These are phyloP conservation scores for Melaleuca alternifolia DNA, from an alignment of 345 rosid genomes.

Conservation along the genomic window DNA sequence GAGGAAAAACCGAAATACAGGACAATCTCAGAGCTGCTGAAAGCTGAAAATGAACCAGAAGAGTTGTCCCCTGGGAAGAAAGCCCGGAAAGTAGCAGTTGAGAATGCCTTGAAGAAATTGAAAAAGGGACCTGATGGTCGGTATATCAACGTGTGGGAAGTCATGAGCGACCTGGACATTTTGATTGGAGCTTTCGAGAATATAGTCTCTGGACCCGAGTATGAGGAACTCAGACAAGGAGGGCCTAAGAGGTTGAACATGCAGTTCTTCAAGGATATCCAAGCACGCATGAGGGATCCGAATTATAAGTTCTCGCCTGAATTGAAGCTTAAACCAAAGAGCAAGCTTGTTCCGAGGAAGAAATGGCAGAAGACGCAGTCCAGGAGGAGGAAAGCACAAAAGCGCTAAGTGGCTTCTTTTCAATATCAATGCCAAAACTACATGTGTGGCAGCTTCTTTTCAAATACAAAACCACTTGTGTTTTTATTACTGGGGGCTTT, in stretches of 20 bases:
- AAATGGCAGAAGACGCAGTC: constrained; percentile 87
- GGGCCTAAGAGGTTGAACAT: constrained; percentile 86
- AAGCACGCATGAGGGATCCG: constrained; percentile 88
- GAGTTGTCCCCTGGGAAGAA: constrained; percentile 87
- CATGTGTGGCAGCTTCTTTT: not conserved
- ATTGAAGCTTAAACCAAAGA: constrained; percentile 82
- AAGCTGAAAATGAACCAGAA: constrained; percentile 72
- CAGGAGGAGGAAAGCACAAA: constrained; percentile 77
- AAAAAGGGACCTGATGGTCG: constrained; percentile 96
- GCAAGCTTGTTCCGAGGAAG: constrained; percentile 77
- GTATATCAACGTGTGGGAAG: constrained; percentile 86
- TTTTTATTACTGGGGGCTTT: not conserved
- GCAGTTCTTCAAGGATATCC: constrained; percentile 95
- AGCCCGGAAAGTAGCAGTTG: constrained; percentile 88
- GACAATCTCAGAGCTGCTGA: constrained; percentile 67
- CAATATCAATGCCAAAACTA: not conserved
- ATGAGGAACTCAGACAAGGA: constrained; percentile 86
- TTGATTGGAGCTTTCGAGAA: constrained; percentile 88
- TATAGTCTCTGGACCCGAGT: constrained; percentile 83
- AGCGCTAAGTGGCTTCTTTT: constrained; percentile 22
- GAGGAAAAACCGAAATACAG: constrained; percentile 87
- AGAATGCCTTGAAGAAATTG: constrained; percentile 83
- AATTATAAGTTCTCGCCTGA: constrained; percentile 83
- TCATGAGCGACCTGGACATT: constrained; percentile 82
- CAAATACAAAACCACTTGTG: not conserved